Evolutionary conservation across 495 filamentous ascomycete species (phyloP).

Genomic region (Aspergillus panamensis): DNA sequence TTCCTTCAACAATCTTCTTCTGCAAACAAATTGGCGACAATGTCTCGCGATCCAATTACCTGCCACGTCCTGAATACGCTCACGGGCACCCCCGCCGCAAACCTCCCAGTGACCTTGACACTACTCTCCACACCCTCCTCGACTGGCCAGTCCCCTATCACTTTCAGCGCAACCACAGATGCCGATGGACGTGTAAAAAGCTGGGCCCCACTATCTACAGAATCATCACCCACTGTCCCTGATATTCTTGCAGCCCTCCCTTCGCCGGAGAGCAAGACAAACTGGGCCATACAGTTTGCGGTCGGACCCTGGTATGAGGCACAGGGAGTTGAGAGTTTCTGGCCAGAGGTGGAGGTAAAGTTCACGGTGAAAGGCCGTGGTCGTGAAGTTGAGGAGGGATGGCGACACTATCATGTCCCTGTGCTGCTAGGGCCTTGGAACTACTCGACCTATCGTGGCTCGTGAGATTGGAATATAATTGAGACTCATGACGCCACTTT

Average conservation of each 20-base stretch:
- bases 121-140: conserved; percentile 38
- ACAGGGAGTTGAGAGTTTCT: conserved; percentile 72
- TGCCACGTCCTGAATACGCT: conserved; percentile 72
- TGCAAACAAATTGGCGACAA: conserved; percentile 51
- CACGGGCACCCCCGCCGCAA: conserved; percentile 59
- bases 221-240: conserved; percentile 48
- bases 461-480: conserved; percentile 22
- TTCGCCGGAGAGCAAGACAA: conserved; percentile 41
- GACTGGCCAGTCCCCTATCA: conserved; percentile 29
- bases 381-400: conserved; percentile 55
- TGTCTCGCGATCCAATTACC: conserved; percentile 72
- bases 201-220: conserved; percentile 58
- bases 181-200: conserved; percentile 78
- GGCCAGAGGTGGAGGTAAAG: conserved; percentile 80
- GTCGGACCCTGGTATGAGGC: conserved; percentile 74
- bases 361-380: conserved; percentile 66
- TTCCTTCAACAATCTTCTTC: background rate
- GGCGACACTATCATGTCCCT: conserved; percentile 89
- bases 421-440: conserved; percentile 84
- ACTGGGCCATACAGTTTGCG: conserved; percentile 76
- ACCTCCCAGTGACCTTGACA: conserved; percentile 55
- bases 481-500: too few species aligned
- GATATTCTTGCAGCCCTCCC: conserved; percentile 44
- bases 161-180: conserved; percentile 70
- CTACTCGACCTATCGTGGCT: conserved; percentile 90